These are phyloP conservation scores for Aspergillus pseudonomiae DNA, from an alignment of 2,329 filamentous ascomycete species.

Conservation along the genomic window DNA sequence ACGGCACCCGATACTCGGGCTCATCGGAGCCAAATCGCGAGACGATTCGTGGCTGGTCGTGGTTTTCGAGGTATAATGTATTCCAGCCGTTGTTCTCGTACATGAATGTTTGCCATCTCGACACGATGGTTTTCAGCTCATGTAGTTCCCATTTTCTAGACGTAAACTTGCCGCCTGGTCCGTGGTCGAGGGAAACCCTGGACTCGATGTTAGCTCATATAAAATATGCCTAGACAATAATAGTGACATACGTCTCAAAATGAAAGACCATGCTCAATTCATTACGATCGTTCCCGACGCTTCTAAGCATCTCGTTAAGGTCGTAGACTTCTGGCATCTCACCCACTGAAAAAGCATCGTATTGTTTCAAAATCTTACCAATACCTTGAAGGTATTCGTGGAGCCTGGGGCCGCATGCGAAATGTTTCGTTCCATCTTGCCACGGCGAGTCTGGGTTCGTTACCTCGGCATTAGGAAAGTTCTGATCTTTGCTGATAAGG, in stretches of 20 bases:
- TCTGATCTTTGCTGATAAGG: conserved; percentile 66
- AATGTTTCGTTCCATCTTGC: conserved; percentile 5
- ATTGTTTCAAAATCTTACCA: conserved; percentile 55
- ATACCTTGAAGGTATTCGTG: conserved; percentile 49
- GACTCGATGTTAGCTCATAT: not conserved
- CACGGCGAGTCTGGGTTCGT: conserved; percentile 22
- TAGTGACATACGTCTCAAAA: conserved; percentile 55
- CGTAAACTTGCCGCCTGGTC: not conserved
- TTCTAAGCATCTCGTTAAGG: conserved; percentile 52
- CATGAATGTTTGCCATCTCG: conserved; percentile 63
- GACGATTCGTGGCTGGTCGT: conserved; percentile 63
- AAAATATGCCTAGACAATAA: too few relatives aligned
- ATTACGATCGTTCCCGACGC: conserved; percentile 57
- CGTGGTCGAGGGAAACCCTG: conserved; percentile 1
- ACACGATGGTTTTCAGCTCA: conserved; percentile 55
- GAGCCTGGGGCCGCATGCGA: not conserved
- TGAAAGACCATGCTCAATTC: conserved; percentile 73
- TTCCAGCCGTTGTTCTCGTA: conserved; percentile 64
- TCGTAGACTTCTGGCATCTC: conserved; percentile 59
- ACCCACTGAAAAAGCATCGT: conserved; percentile 61
- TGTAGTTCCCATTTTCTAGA: conserved; percentile 47
- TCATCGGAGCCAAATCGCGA: conserved; percentile 56
- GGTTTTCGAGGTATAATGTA: conserved; percentile 66
- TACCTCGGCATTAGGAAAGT: conserved; percentile 50
- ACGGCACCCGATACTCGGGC: conserved; percentile 47